These are phyloP conservation scores for Cystobasidium pallidum DNA, from an alignment of 1,284 basidiomycete genomes.

Conservation along the genomic window DNA sequence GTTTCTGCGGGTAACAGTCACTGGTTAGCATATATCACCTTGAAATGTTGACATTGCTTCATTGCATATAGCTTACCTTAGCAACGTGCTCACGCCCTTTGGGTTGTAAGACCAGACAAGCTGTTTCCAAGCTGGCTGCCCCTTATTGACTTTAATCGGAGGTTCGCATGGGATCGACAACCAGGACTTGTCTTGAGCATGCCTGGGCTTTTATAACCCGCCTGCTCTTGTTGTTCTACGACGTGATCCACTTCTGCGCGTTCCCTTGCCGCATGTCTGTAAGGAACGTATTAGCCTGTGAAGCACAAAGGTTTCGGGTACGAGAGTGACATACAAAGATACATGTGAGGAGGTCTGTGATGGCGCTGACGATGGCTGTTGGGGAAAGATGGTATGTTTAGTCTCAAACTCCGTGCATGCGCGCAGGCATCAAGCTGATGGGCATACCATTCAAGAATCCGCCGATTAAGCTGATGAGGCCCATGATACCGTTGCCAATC, in stretches of 20 bases:
- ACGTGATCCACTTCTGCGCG: slow-evolving; percentile 14
- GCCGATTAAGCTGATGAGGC: slow-evolving; percentile 37
- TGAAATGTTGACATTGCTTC: too few relatives aligned
- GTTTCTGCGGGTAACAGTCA: not conserved
- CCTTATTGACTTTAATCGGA: too few relatives aligned
- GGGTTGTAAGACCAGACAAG: not conserved
- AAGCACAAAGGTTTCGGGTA: not conserved
- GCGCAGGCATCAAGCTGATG: too few relatives aligned
- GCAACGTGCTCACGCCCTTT: not conserved
- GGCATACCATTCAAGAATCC: slow-evolving; percentile 17
- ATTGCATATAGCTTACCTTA: not conserved
- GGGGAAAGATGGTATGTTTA: not conserved
- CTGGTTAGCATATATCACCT: too few relatives aligned
- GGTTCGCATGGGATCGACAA: too few relatives aligned
- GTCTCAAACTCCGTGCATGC: too few relatives aligned
- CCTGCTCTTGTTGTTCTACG: slow-evolving; percentile 12
- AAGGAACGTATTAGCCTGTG: not conserved
- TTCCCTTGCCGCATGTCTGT: slow-evolving; percentile 32
- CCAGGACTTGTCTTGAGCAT: not conserved
- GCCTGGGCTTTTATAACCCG: slow-evolving; percentile 8
- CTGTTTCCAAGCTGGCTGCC: too few relatives aligned
- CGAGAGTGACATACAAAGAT: slow-evolving; percentile 1
- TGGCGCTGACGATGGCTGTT: slow-evolving; percentile 39
- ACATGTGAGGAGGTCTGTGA: slow-evolving; percentile 34
- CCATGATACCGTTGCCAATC: slow-evolving; percentile 44